A percentile compares a stretch with the other conserved stretches of the same genome.
Conservation (phyloP, 768 basidiomycete species). For the Rhizopogon vesiculosus region DNA sequence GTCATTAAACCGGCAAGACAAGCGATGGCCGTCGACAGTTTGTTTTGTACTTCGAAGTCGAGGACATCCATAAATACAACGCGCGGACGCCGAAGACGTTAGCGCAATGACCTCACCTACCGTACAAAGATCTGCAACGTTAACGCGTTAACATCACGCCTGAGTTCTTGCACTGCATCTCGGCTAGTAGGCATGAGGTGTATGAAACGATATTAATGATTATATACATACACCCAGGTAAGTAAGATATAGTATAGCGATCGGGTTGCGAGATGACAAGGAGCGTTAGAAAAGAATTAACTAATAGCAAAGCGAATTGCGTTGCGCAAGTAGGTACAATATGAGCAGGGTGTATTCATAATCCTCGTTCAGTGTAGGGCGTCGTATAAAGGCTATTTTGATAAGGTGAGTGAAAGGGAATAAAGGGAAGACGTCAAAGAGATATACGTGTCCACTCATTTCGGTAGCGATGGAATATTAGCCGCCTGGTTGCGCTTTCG, state of each 20-base stretch:
- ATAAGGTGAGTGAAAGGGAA: constrained; percentile 9
- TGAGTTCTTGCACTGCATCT: background rate
- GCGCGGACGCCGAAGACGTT: background rate
- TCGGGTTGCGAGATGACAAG: background rate
- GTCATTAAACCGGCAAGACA: background rate
- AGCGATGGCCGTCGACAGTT: background rate
- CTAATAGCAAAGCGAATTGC: constrained; percentile 7
- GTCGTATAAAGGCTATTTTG: constrained; percentile 25
- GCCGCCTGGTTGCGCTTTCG: constrained; percentile 16
- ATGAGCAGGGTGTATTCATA: constrained; percentile 15
- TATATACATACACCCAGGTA: constrained; percentile 8
- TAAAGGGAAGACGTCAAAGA: constrained; percentile 8
- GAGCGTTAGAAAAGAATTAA: constrained; percentile 16
- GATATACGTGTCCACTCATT: constrained; percentile 13
- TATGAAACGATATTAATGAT: constrained; percentile 1
- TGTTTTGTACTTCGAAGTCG: background rate
- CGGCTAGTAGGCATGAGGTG: background rate
- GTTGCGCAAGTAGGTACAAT: constrained; percentile 7
- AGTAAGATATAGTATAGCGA: constrained; percentile 11
- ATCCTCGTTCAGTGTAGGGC: constrained; percentile 21
- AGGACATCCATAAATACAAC: background rate
- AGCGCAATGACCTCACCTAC: background rate
- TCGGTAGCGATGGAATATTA: constrained; percentile 5
- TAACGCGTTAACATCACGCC: background rate
- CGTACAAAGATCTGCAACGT: background rate